Evolutionary conservation across 2,329 filamentous ascomycete species (phyloP), one percentile per base, ranked within the genome.

Genomic region (Plenodomus lindquistii): DNA sequence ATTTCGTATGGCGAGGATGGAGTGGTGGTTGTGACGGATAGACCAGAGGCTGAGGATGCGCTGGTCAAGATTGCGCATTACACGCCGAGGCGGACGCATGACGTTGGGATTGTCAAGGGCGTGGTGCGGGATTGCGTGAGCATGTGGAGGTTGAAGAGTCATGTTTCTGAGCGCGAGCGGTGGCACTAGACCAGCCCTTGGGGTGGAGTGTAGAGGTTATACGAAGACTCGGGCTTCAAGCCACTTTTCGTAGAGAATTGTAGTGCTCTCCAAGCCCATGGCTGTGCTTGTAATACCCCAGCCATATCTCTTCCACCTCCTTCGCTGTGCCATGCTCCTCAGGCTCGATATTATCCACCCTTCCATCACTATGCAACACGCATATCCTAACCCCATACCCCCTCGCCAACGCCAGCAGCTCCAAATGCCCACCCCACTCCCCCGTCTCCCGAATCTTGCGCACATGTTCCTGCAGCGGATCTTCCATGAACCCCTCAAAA

Each of bases 251-350:
- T 69, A 99, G 74, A 44, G 92, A 96, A 70, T 99, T 99, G 75
- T 99, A 99, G 75, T 99, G 94, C 77, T 97, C 94, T 11, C 94
- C 94, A 41, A 99, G 77, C 1, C 93, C 93, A 72, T 95, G 97
- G 40, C 89, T 90, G 76, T 97, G 91, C 63, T 89, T 82, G 73
- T 97, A 97, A 73, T 97, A 99, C 29, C 91, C 93, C 72, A 99
- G 72, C 93, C 94, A 97, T 42, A 96, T 81, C 58, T 83, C 83
- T 60, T 82, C 82, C 57, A 75, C 77, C 9, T 64, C 65, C 44
- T 72, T 69, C 3, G 73, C 67, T 13, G 10, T 31, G 6, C 15
- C 27, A 8, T 31, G 6, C 17, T 74, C 78, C 1, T 62, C 66
- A 6, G 84, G 80, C 61, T 81, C 79, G 54, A 97, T 89, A 59